phyloP scores from a whole-genome alignment of 2,329 filamentous ascomycete species.

The Talaromyces verruculosus region DNA sequence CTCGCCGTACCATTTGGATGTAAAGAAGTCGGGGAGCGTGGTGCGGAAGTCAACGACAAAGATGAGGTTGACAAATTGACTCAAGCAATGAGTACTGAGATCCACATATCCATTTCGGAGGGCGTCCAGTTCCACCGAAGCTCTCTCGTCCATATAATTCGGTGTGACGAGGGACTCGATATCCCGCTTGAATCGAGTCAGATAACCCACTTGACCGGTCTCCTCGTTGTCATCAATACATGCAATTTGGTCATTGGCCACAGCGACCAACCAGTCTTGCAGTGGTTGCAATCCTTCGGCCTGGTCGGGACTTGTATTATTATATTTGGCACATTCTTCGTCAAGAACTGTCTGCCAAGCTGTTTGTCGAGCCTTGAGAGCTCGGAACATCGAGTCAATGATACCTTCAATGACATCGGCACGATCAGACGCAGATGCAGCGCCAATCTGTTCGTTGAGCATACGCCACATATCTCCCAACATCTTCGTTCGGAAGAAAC shows the following conservation, averaged over 20 bases:
- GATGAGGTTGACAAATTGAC: conserved; percentile 80
- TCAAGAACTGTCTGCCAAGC: conserved; percentile 87
- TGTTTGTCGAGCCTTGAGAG: conserved; percentile 77
- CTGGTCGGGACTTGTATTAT: conserved; percentile 49
- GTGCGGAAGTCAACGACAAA: conserved; percentile 85
- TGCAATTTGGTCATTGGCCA: conserved; percentile 97
- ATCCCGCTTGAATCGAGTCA: conserved; percentile 81
- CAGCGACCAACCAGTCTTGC: conserved; percentile 91
- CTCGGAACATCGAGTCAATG: conserved; percentile 90
- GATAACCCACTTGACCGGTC: conserved; percentile 75
- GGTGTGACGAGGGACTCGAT: conserved; percentile 78
- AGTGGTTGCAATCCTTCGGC: conserved; percentile 70
- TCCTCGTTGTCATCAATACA: conserved; percentile 87
- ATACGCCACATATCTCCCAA: conserved; percentile 96
- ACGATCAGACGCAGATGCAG: conserved; percentile 79
- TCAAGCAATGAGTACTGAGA: conserved; percentile 88
- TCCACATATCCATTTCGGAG: conserved; percentile 93
- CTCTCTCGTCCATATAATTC: conserved; percentile 71
- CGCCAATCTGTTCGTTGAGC: conserved; percentile 87
- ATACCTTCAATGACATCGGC: conserved; percentile 92
- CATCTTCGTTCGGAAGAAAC: conserved; percentile 88
- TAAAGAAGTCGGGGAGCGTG: conserved; percentile 89
- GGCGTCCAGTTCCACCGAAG: conserved; percentile 68
- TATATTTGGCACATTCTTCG: conserved; percentile 76
- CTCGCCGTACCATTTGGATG: conserved; percentile 79